Evolutionary conservation across 1,284 basidiomycete genomes (phyloP), one percentile per base, ranked within the genome.

Genomic region (Tausonia pullulans): DNA sequence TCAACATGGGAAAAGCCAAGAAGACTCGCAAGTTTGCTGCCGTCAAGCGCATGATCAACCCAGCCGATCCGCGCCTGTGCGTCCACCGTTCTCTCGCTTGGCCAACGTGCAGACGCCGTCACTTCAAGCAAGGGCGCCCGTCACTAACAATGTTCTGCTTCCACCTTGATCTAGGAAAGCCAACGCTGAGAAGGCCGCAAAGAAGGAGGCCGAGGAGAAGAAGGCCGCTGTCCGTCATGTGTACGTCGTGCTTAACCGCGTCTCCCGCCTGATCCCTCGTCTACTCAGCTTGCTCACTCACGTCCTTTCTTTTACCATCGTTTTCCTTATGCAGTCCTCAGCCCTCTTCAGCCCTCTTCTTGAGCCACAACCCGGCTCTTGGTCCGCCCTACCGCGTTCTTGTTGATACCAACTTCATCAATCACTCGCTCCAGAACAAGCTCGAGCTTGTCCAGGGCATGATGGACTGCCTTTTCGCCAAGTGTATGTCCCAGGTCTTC

Each of bases 401-500:
- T 54, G 92, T 99, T 65, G 96, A 99, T 78, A 99, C 96, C 73
- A 99, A 99, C 76, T 99, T 99, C 73, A 98, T 99, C 82, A 98
- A 98, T 75, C 95, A 98, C 75, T 91, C 88, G 69, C 81, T 99
- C 59, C 95, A 98, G 79, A 98, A 98, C 79, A 97, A 98, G 77
- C 81, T 99, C 70, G 96, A 99, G 76, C 82, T 98, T 57, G 82
- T 98, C 27, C 87, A 89, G 72, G 93, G 91, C 13, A 98, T 99
- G 96, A 98, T 98, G 94, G 96, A 98, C 75, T 97, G 94, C 72
- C 79, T 99, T 11, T 98, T 91, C 77, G 96, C 96, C n/a, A 98
- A 98, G 79, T 95, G 94, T 95, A 71, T 69, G 88, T 79, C 27
- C 40, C 5, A 50, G 14, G 58, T 7, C 56, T 56, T 58, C 59